Percentiles rank a stretch among this genome's conserved stretches.
These are phyloP conservation scores for Saccharomyces hybrid DNA, from an alignment of 1,139 yeast species.

Conservation along the genomic window DNA sequence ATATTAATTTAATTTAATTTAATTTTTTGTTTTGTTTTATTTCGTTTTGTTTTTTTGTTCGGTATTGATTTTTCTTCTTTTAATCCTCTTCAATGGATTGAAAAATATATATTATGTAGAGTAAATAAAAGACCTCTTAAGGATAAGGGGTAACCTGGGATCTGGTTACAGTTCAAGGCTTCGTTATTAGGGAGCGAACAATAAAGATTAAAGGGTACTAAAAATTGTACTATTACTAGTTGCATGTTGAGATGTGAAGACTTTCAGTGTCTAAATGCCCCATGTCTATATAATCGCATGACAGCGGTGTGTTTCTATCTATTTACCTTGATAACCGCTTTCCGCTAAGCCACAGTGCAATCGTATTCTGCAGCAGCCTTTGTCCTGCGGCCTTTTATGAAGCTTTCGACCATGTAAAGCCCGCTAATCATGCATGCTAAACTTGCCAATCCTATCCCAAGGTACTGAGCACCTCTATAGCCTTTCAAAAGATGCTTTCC, in stretches of 20 bases:
- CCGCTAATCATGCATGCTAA: conserved; percentile 12
- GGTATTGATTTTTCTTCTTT: not conserved
- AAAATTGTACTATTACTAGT: not conserved
- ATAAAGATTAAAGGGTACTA: not conserved
- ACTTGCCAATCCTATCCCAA: conserved; percentile 28
- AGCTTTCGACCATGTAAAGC: conserved; percentile 5
- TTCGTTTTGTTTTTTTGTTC: not conserved
- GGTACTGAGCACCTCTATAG: conserved; percentile 41
- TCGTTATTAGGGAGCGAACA: not conserved
- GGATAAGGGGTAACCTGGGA: not conserved
- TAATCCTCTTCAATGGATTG: not conserved
- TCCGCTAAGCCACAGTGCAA: not conserved
- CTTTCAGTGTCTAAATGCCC: not conserved
- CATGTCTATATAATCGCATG: not conserved
- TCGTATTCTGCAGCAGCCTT: not conserved
- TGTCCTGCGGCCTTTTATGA: not conserved
- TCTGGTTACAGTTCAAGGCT: not conserved
- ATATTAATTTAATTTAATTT: not conserved
- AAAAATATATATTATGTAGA: not conserved
- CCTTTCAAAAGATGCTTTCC: conserved; percentile 28
- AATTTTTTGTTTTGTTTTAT: not conserved
- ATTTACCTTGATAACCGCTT: not conserved
- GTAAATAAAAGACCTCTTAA: not conserved
- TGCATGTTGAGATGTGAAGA: not conserved
- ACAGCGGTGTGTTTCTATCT: not conserved